Base-by-base conservation (phyloP, 345 rosid species). In the Abelmoschus esculentus region DNA sequence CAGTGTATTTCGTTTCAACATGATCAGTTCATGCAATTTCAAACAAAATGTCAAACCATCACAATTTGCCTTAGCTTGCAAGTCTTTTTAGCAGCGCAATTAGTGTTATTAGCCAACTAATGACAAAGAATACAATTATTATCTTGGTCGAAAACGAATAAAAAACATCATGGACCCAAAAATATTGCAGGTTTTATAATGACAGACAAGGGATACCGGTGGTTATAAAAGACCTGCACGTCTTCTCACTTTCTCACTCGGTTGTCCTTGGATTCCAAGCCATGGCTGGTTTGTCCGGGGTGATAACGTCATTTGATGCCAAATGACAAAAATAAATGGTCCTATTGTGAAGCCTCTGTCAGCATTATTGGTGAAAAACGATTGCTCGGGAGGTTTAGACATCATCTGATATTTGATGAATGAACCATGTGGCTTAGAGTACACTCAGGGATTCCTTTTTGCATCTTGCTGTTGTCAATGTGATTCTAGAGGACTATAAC, bases 111-210 rank as follows among this genome's bases (percentile, higher is more conserved):
- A 63, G 32, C 34, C 67, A 42, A 42, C 68, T 64, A 64, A 64
- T 42, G 53, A 42, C 18, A 18, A 40, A 63, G 10, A 40, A 5
- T 12, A 19, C 14, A 11, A 22, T 64, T 42, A n/a, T 62, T 18
- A 38, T 40, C 9, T 12, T 13, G 32, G 49, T 47, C 57, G 6
- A 53, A 55, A 67, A 67, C 47, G 47, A 15, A 49, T 49, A 66
- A 66, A 52, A 65, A 26, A 55, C 58, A 15, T 69, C 17, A 14
- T 57, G 73, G 77, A 61, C 73, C 69, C 67, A 58, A 50, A n/a
- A 26, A 55, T n/a, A 53, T 65, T 52, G 38, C 42, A 69, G 28
- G 22, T 17, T 18, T 38, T 49, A 3, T 19, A 17, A 13, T 56
- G 22, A 75, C 65, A 42, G 49, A 46, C 49, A 46, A 13, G 46